Evolutionary conservation across 2,329 filamentous ascomycete species (phyloP), one percentile per base, ranked within the genome.

Genomic region (Arthrocladium fulminans): DNA sequence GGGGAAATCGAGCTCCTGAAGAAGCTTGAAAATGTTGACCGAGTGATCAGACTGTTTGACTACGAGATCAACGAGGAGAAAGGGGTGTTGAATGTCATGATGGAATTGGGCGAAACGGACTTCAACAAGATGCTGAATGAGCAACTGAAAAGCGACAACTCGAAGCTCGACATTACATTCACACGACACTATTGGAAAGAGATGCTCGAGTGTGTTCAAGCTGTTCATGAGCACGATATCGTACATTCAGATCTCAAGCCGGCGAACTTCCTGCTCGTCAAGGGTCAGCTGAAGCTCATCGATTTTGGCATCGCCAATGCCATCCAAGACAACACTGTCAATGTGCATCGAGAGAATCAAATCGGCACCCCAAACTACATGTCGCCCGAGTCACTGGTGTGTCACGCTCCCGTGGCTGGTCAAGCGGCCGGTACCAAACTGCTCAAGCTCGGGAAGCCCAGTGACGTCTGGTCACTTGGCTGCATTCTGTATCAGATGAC

Each of bases 141-240:
- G 55, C 80, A 82, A 8, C 72, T 86, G 59, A 86, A 82, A 60
- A 77, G 74, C 0, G 83, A 88, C 52, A 79, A 84, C 47, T 79
- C 86, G 32, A 79, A 76, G 51, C 84, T 98, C 52, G 92, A 98
- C 62, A 77, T 87, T 1, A 86, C 84, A 46, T 96, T 97, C 65
- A 88, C 92, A 10, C 84, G 92, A n/a, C 94, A 86, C 68, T 95
- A 95, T 73, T 98, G 92, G 92, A 92, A 94, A 66, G 92, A 98
- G 68, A 98, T 98, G 92, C 81, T 98, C 15, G 88, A 95, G 65
- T 97, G 92, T 63, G 80, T 98, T 4, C 80, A 86, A 57, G 80
- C 90, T 0, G 88, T 98, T 1, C 92, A 98, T 63, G 79, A 84
- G 10, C 76, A 84, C 63, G 88, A 96, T 61, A 89, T 98, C 54